Evolutionary conservation across 2,329 filamentous ascomycete genomes (phyloP), one percentile per base, ranked within the genome.

Genomic region (Aspergillus luchuensis): DNA sequence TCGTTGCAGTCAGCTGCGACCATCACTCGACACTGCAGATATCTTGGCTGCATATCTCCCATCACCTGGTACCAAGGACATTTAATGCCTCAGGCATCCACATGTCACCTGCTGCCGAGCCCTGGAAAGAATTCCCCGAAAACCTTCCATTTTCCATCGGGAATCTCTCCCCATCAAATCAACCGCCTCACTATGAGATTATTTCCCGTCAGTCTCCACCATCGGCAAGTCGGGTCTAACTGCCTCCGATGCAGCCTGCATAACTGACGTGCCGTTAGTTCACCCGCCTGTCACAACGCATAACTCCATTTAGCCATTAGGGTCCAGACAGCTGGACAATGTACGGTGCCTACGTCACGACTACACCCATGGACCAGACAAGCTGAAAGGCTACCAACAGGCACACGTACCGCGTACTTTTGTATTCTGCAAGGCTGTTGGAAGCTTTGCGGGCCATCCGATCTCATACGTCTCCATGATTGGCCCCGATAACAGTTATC

Each of bases 31-130:
- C 25, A 36, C 23, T 13, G 15, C 15, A 15, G n/a, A 10, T n/a
- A 49, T 33, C 47, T 50, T 50, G 47, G 47, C 47, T 50, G 47
- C 47, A 50, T 50, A 50, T 33, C 47, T 30, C 7, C 2, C n/a
- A 50, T 50, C 47, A 50, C 47, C 47, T 50, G 47, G 30, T 50
- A 50, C 15, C 4, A 30, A 10, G 19, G 8, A 1, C 1, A 7
- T 45, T 8, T 13, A 1, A 2, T 5, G 41, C 41, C 41, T 23
- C 41, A 45, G 41, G 41, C 41, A 45, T 2, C 8, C 0, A 45
- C 0, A 23, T 23, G 19, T 23, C 41, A 45, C 41, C 10, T 23
- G 41, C 39, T 17, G 17, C 41, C 7, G 41, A 36, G 33, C 2
- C 25, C 25, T 28, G 10, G 33, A 15, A 36, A 36, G 11, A 36